phyloP scores from a whole-genome alignment of 2,329 filamentous ascomycete species.

The Sarocladium kiliense region DNA sequence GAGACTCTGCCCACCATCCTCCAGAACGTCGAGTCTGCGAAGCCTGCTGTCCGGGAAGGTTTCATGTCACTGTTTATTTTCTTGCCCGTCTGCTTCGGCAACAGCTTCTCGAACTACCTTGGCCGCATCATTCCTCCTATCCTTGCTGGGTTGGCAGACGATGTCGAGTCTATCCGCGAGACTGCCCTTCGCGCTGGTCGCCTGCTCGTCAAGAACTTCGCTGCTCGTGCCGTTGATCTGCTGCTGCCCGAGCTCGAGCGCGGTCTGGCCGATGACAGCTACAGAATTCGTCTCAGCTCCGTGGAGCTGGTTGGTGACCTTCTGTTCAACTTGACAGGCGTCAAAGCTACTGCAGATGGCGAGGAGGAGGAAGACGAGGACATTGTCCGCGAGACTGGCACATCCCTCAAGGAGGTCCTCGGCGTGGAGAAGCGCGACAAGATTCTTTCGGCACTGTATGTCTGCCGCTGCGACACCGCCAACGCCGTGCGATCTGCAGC shows the following conservation, averaged over 20 bases:
- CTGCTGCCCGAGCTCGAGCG: slow-evolving; percentile 92
- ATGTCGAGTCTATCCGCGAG: slow-evolving; percentile 92
- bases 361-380: slow-evolving; percentile 77
- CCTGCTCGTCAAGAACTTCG: slow-evolving; percentile 96
- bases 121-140: slow-evolving; percentile 95
- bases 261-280: slow-evolving; percentile 93
- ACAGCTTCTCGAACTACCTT: slow-evolving; percentile 95
- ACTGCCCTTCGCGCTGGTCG: slow-evolving; percentile 92
- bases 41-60: slow-evolving; percentile 86
- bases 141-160: slow-evolving; percentile 87
- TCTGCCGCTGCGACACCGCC: slow-evolving; percentile 95
- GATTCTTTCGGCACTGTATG: slow-evolving; percentile 93
- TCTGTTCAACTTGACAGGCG: slow-evolving; percentile 94
- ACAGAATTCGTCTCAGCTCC: slow-evolving; percentile 95
- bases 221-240: slow-evolving; percentile 88
- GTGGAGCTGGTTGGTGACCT: slow-evolving; percentile 96
- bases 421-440: slow-evolving; percentile 96
- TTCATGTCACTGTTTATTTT: slow-evolving; percentile 99
- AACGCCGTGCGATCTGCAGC: slow-evolving; percentile 85
- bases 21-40: slow-evolving; percentile 90
- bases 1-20: slow-evolving; percentile 94
- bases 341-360: slow-evolving; percentile 70
- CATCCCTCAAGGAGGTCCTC: slow-evolving; percentile 88
- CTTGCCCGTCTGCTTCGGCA: slow-evolving; percentile 96
- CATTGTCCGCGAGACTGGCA: slow-evolving; percentile 75